phyloP scores from a whole-genome alignment of 1,284 basidiomycete genomes.

The Rhizoctonia solani region DNA sequence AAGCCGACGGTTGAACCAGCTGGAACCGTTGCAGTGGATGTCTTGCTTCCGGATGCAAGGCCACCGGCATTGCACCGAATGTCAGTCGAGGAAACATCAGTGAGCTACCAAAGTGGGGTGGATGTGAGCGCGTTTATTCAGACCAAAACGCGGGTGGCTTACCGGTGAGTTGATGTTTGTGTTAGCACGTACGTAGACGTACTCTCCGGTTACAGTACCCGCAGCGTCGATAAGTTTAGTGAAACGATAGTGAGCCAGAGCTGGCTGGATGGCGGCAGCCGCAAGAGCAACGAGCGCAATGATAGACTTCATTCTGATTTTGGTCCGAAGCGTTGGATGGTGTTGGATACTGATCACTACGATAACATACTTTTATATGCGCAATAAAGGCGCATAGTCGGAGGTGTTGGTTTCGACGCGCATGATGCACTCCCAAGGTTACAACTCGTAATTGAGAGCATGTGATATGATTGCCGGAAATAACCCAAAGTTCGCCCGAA shows the following conservation, averaged over 20 bases:
- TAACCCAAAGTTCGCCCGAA: constrained; percentile 16
- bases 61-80: constrained; percentile 51
- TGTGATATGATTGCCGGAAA: constrained; percentile 5
- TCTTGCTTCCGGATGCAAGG: constrained; percentile 41
- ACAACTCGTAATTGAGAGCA: background rate
- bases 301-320: constrained; percentile 33
- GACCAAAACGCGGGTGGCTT: background rate
- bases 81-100: constrained; percentile 46
- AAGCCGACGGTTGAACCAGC: constrained; percentile 41
- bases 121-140: background rate
- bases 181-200: constrained; percentile 27
- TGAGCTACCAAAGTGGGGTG: constrained; percentile 42
- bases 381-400: too few species aligned
- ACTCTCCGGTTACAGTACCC: background rate
- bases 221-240: background rate
- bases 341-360: too few species aligned
- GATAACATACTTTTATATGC: too few species aligned
- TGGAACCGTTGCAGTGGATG: constrained; percentile 48
- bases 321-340: too few species aligned
- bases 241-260: constrained; percentile 28
- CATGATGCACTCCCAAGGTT: too few species aligned
- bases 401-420: too few species aligned
- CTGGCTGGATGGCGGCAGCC: constrained; percentile 25
- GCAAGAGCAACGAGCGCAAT: constrained; percentile 24
- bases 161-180: constrained; percentile 33